Evolutionary conservation across 2,329 filamentous ascomycete species (phyloP).

Genomic region (Achaetomium macrosporum): DNA sequence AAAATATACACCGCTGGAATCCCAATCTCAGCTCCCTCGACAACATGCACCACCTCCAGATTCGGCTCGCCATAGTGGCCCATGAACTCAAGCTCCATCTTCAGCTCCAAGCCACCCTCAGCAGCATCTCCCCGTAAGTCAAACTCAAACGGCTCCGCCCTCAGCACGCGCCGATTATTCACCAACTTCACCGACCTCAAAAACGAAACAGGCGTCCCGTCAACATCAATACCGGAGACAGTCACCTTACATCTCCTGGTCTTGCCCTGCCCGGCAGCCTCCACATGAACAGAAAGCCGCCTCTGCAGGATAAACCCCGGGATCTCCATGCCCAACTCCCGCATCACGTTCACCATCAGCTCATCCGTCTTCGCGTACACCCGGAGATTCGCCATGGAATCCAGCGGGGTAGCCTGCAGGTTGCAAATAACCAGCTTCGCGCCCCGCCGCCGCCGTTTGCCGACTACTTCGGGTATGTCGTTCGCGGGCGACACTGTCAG

Average conservation of each 20-base stretch:
- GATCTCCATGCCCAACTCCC: constrained; percentile 32
- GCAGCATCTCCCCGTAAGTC: constrained; percentile 29
- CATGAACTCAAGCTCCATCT: constrained; percentile 41
- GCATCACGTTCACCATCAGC: constrained; percentile 37
- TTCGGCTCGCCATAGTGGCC: constrained; percentile 31
- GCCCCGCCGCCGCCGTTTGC: constrained; percentile 17
- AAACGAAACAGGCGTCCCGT: constrained; percentile 38
- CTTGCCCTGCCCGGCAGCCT: constrained; percentile 17
- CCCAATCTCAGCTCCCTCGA: constrained; percentile 3
- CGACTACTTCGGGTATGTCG: constrained; percentile 35
- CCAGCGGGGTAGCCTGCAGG: constrained; percentile 39
- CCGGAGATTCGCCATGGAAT: constrained; percentile 30
- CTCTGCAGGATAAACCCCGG: constrained; percentile 35
- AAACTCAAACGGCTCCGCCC: constrained; percentile 35
- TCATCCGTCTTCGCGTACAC: constrained; percentile 34
- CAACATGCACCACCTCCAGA: constrained; percentile 21
- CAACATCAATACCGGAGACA: constrained; percentile 34
- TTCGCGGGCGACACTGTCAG: constrained; percentile 39
- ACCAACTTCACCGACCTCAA: constrained; percentile 35
- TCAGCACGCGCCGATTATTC: constrained; percentile 31
- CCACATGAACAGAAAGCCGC: constrained; percentile 27
- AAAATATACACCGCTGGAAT: constrained; percentile 17
- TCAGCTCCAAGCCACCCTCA: constrained; percentile 14
- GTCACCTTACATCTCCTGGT: constrained; percentile 22
- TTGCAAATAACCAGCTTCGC: constrained; percentile 40